Conservation (phyloP, 805 yeast species). For the Schwanniomyces polymorphus region DNA sequence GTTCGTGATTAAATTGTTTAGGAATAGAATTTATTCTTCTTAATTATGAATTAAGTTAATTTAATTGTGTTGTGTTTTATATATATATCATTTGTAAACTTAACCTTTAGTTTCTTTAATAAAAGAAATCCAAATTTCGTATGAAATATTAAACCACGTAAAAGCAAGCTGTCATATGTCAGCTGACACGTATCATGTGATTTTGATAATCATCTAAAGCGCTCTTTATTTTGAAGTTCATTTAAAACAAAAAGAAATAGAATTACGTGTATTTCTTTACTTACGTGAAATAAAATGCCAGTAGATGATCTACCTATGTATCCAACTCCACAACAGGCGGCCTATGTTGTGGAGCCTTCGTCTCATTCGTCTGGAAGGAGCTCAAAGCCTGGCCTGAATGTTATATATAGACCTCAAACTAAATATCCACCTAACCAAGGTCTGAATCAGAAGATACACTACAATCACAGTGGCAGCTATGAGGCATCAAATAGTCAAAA, state of each 20-base stretch:
- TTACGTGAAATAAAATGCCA: slow-evolving; percentile 12
- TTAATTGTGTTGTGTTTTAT: slow-evolving; percentile 8
- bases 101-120: slow-evolving; percentile 4
- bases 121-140: slow-evolving; percentile 5
- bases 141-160: neutral
- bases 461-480: slow-evolving; percentile 6
- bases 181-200: neutral
- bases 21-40: neutral
- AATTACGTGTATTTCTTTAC: neutral
- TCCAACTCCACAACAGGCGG: slow-evolving; percentile 48
- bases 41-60: slow-evolving; percentile 4
- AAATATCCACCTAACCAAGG: slow-evolving; percentile 3
- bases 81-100: slow-evolving; percentile 6
- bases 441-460: slow-evolving; percentile 19
- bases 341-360: slow-evolving; percentile 23
- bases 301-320: slow-evolving; percentile 43
- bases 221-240: neutral
- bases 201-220: neutral
- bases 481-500: slow-evolving; percentile 10
- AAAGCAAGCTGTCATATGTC: neutral
- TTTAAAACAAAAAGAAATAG: neutral
- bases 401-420: slow-evolving; percentile 9
- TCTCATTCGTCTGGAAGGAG: slow-evolving; percentile 5
- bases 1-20: slow-evolving; percentile 43
- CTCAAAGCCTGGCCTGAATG: slow-evolving; percentile 5